Evolutionary conservation across 1,284 basidiomycete genomes (phyloP).

Genomic region (Pascua sp.): DNA sequence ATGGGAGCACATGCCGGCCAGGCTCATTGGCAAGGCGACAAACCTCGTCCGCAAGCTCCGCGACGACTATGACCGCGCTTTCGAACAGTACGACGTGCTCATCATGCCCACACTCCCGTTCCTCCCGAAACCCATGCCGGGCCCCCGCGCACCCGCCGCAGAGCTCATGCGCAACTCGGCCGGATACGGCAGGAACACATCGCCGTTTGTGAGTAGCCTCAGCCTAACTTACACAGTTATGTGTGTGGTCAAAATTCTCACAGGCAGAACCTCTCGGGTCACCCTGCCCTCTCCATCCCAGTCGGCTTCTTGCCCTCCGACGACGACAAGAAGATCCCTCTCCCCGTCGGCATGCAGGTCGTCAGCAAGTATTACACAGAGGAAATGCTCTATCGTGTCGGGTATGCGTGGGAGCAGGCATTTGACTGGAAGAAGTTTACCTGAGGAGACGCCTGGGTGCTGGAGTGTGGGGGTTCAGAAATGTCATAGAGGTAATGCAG

Average conservation of each 20-base stretch:
- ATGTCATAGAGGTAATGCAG: not conserved
- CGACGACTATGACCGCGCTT: slow-evolving; percentile 49
- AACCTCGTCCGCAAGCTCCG: slow-evolving; percentile 49
- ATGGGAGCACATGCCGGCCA: slow-evolving; percentile 24
- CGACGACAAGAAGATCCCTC: slow-evolving; percentile 33
- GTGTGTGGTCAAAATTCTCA: not conserved
- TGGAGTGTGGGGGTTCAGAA: not conserved
- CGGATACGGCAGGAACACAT: slow-evolving; percentile 29
- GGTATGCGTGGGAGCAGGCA: slow-evolving; percentile 44
- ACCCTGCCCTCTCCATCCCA: slow-evolving; percentile 44
- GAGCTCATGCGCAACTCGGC: slow-evolving; percentile 25
- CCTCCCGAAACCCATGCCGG: slow-evolving; percentile 19
- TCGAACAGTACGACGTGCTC: slow-evolving; percentile 51
- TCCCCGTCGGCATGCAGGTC: slow-evolving; percentile 50
- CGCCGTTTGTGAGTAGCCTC: slow-evolving; percentile 30
- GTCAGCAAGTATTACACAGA: slow-evolving; percentile 43
- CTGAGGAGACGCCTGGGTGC: not conserved
- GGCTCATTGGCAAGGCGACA: slow-evolving; percentile 27
- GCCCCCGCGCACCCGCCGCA: slow-evolving; percentile 4
- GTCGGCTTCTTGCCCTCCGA: slow-evolving; percentile 41
- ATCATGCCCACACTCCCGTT: slow-evolving; percentile 52
- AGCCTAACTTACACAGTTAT: not conserved
- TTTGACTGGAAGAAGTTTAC: slow-evolving; percentile 37
- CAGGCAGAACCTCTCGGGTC: slow-evolving; percentile 34
- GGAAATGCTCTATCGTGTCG: slow-evolving; percentile 44